A percentile compares a stretch with the other conserved stretches of the same genome.
phyloP scores from a whole-genome alignment of 2,329 filamentous ascomycete species.

The Didymella lethalis region DNA sequence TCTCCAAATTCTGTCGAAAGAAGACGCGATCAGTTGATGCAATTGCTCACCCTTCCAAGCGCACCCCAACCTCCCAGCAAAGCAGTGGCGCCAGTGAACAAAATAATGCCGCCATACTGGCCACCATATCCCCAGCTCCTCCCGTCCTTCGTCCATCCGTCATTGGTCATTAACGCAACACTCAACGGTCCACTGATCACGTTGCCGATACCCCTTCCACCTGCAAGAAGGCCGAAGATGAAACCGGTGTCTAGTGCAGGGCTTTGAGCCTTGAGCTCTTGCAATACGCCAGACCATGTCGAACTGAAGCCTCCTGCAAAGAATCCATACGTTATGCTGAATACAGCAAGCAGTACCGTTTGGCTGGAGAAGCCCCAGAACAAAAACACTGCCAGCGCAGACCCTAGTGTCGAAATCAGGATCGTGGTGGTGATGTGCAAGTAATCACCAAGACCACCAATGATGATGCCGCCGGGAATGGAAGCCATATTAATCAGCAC shows the following conservation, averaged over 20 bases:
- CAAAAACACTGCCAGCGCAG: conserved; percentile 52
- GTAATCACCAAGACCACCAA: conserved; percentile 53
- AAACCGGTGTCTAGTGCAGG: conserved; percentile 52
- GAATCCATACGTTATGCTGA: conserved; percentile 46
- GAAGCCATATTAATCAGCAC: conserved; percentile 47
- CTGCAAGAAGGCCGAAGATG: conserved; percentile 56
- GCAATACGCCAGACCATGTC: conserved; percentile 37
- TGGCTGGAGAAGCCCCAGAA: conserved; percentile 57
- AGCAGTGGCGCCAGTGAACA: conserved; percentile 52
- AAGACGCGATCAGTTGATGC: background rate
- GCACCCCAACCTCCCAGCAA: conserved; percentile 25
- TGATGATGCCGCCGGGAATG: conserved; percentile 44
- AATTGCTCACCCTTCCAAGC: conserved; percentile 7
- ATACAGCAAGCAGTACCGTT: conserved; percentile 42
- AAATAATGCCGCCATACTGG: conserved; percentile 51
- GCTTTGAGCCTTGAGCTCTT: conserved; percentile 37
- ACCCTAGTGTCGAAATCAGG: conserved; percentile 51
- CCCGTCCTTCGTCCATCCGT: conserved; percentile 21
- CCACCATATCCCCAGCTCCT: conserved; percentile 48
- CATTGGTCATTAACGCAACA: conserved; percentile 49
- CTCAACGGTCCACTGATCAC: conserved; percentile 60
- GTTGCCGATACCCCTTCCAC: conserved; percentile 59
- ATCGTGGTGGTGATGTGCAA: conserved; percentile 53
- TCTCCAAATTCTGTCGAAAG: background rate
- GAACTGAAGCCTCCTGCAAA: conserved; percentile 41